Base-by-base conservation (phyloP, 164 flowering plant genomes). In the Malania oleifera region DNA sequence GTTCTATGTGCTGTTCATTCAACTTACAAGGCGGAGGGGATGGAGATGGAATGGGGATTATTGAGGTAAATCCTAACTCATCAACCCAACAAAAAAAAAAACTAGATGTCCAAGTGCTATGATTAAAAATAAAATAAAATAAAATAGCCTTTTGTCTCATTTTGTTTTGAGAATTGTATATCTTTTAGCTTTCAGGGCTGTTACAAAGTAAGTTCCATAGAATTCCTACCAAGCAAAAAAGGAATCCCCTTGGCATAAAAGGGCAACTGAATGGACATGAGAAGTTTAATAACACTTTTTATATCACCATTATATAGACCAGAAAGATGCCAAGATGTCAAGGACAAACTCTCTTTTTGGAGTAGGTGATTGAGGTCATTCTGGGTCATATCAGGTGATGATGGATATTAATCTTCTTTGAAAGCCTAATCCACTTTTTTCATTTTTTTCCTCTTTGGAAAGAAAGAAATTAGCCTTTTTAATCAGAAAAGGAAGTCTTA, bases 1-100 rank as follows among this genome's bases (percentile, higher is more conserved):
- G 71, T 77, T 86, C 55, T 89, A 89, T 74, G 68, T 82, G 23
- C 52, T 87, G 97, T 89, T 63, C 97, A 89, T 48, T 79, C 91
- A 38, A 85, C 88, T 23, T 89, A 75, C 57, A 54, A 63, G 53
- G 88, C 77, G 2, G 91, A 86, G 64, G 91, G 77, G 68, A 54
- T 68, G 59, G 80, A 65, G 67, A 50, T 44, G n/a, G n/a, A n/a
- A n/a, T n/a, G 34, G 63, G 59, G 48, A 69, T 17, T 60, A 73
- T 54, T 57, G 57, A 59, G 18, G 51, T 37, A 46, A 67, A 58
- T 54, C 70, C 61, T 67, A 69, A 25, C 54, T 59, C 74, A 51
- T 46, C 74, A 8, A 53, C 28, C 17, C 74, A 70, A 61, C 81
- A 72, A 73, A 62, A 52, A 13, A 83, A 81, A 77, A n/a, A n/a